These are phyloP conservation scores for Citrus hindsii DNA, from an alignment of 345 rosid genomes.

Conservation along the genomic window DNA sequence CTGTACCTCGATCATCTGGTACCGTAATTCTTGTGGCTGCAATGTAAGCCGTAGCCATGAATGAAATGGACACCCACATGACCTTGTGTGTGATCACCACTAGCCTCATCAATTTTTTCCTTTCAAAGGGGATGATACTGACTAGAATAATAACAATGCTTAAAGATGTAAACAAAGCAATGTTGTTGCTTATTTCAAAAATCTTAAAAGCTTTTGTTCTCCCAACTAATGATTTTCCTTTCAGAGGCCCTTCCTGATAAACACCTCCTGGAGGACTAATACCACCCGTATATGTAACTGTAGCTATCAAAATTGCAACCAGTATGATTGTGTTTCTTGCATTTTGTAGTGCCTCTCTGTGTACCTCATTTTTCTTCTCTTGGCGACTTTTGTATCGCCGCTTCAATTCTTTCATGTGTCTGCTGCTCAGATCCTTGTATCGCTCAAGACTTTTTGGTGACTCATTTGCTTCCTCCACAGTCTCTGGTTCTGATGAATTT, in stretches of 20 bases:
- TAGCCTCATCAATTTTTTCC: constrained; percentile 7
- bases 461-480: background rate
- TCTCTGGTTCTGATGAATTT: background rate
- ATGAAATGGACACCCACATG: constrained; percentile 19
- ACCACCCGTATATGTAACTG: background rate
- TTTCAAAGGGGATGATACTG: constrained; percentile 17
- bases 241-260: background rate
- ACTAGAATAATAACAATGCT: constrained; percentile 20
- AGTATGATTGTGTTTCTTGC: background rate
- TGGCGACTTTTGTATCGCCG: background rate
- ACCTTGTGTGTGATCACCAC: constrained; percentile 15
- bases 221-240: constrained; percentile 18
- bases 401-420: background rate
- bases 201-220: constrained; percentile 23
- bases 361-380: background rate
- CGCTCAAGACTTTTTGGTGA: background rate
- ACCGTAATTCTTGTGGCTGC: constrained; percentile 13
- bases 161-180: constrained; percentile 23
- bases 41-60: constrained; percentile 22
- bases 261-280: constrained; percentile 9
- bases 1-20: background rate
- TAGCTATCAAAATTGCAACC: background rate
- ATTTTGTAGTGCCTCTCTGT: constrained; percentile 1
- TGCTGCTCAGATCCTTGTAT: background rate
- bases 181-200: constrained; percentile 17